These are phyloP conservation scores for Pezicula rhizophila DNA, from an alignment of 2,329 filamentous ascomycete genomes.

Conservation along the genomic window DNA sequence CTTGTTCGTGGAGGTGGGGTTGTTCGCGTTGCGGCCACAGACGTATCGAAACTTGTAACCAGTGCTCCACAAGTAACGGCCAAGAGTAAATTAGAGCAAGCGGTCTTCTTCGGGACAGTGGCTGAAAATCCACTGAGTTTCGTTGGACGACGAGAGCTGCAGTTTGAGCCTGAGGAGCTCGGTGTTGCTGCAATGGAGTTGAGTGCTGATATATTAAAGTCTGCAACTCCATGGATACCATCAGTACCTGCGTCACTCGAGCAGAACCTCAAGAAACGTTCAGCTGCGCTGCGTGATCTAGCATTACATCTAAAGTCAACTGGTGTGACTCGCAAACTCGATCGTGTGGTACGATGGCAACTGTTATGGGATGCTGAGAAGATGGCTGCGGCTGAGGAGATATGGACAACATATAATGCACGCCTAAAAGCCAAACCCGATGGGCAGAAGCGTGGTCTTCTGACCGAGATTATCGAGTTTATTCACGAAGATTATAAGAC, in stretches of 20 bases:
- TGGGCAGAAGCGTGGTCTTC: conserved; percentile 60
- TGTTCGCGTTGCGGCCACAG: conserved; percentile 52
- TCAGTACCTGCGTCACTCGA: conserved; percentile 71
- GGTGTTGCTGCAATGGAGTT: conserved; percentile 71
- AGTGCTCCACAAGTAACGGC: conserved; percentile 64
- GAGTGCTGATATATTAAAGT: conserved; percentile 76
- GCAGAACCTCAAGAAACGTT: conserved; percentile 69
- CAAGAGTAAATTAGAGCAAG: conserved; percentile 87
- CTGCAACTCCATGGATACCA: conserved; percentile 68
- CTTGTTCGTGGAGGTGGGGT: conserved; percentile 58
- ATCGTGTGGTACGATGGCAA: conserved; percentile 66
- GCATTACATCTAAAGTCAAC: conserved; percentile 64
- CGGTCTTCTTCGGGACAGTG: conserved; percentile 83
- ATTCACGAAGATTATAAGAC: conserved; percentile 74
- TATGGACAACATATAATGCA: conserved; percentile 77
- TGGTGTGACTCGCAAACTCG: conserved; percentile 52
- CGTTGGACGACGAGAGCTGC: conserved; percentile 57
- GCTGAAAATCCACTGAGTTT: conserved; percentile 86
- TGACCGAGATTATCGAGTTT: conserved; percentile 68
- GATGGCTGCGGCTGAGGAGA: conserved; percentile 67
- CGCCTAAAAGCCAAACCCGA: conserved; percentile 54
- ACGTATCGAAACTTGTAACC: conserved; percentile 54
- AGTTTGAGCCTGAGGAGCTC: conserved; percentile 65
- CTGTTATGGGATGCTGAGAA: conserved; percentile 89
- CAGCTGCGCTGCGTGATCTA: conserved; percentile 68